These are phyloP conservation scores for Adiantum capillusveneris DNA, from an alignment of 75 land plant species.

Conservation along the genomic window DNA sequence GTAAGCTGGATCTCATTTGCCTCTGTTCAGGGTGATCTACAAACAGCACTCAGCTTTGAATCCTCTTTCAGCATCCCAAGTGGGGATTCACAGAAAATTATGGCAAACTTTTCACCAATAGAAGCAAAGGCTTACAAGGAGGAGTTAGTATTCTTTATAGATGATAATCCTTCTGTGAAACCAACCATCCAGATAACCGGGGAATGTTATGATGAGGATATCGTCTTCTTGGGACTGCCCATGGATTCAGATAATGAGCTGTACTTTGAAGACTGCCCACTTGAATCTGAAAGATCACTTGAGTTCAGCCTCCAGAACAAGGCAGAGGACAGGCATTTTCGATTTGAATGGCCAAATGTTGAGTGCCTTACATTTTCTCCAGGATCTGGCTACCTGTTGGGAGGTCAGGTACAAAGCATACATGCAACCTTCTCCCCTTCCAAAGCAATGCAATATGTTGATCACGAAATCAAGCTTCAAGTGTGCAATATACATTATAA, in stretches of 20 bases:
- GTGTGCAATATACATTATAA: constrained; percentile 18
- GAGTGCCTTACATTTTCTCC: constrained; percentile 15
- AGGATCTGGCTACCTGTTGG: constrained; percentile 22
- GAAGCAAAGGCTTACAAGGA: constrained; percentile 9
- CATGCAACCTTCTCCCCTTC: constrained; percentile 9
- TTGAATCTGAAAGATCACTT: constrained; percentile 3
- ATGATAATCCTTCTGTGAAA: constrained; percentile 20
- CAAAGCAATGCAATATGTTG: constrained; percentile 12
- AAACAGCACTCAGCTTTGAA: constrained; percentile 7
- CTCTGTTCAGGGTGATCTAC: not conserved
- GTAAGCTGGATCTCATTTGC: constrained; percentile 8
- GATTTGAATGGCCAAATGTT: constrained; percentile 21
- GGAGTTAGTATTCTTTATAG: constrained; percentile 12
- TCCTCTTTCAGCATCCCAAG: constrained; percentile 13
- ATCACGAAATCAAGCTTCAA: constrained; percentile 15
- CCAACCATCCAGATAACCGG: constrained; percentile 12
- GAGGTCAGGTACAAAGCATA: constrained; percentile 14
- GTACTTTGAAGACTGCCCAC: constrained; percentile 24
- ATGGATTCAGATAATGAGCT: constrained; percentile 16
- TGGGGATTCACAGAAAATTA: constrained; percentile 6
- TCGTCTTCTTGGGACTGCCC: constrained; percentile 21
- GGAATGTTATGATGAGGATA: constrained; percentile 29
- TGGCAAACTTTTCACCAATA: constrained; percentile 17
- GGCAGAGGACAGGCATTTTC: constrained; percentile 20
- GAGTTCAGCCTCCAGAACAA: constrained; percentile 14